These are phyloP conservation scores for Aurantiochytrium sp. DNA, from an alignment of 108 stramenopile genomes.

Conservation along the genomic window DNA sequence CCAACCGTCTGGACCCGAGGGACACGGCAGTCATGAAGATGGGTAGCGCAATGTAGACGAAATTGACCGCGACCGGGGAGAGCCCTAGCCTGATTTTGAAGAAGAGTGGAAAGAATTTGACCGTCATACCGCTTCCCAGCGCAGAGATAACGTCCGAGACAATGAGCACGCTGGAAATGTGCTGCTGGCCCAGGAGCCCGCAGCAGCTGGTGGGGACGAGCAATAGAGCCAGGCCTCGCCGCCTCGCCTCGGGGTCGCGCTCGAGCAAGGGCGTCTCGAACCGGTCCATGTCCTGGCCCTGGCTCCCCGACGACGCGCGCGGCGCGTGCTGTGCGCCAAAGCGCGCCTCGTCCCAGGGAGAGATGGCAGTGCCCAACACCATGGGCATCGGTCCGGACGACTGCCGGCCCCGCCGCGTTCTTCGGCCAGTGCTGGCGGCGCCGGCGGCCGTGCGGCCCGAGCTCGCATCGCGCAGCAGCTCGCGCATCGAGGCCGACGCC, in stretches of 20 bases:
- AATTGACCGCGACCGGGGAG: constrained; percentile 56
- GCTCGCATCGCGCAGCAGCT: too few relatives aligned
- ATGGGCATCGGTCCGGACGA: neutral
- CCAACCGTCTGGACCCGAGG: constrained; percentile 38
- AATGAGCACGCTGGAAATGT: constrained; percentile 45
- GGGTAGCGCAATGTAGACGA: constrained; percentile 55
- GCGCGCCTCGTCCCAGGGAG: too few relatives aligned
- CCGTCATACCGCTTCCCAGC: constrained; percentile 68
- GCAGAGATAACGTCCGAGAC: constrained; percentile 55
- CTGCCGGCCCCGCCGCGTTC: too few relatives aligned
- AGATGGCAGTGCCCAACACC: neutral
- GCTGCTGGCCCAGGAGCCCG: neutral
- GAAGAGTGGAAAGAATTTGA: constrained; percentile 70
- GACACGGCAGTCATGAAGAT: constrained; percentile 52
- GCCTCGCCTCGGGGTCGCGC: too few relatives aligned
- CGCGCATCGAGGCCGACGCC: too few relatives aligned
- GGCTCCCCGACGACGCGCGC: too few relatives aligned
- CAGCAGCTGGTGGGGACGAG: neutral
- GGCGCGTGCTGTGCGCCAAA: too few relatives aligned
- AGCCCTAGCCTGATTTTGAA: constrained; percentile 53
- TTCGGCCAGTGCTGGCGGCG: too few relatives aligned
- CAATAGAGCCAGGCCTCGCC: too few relatives aligned
- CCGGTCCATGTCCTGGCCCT: too few relatives aligned
- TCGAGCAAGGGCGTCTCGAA: too few relatives aligned
- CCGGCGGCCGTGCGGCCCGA: too few relatives aligned